Conservation (phyloP, 1,284 basidiomycete species). For the Rhodotorula sp. region DNA sequence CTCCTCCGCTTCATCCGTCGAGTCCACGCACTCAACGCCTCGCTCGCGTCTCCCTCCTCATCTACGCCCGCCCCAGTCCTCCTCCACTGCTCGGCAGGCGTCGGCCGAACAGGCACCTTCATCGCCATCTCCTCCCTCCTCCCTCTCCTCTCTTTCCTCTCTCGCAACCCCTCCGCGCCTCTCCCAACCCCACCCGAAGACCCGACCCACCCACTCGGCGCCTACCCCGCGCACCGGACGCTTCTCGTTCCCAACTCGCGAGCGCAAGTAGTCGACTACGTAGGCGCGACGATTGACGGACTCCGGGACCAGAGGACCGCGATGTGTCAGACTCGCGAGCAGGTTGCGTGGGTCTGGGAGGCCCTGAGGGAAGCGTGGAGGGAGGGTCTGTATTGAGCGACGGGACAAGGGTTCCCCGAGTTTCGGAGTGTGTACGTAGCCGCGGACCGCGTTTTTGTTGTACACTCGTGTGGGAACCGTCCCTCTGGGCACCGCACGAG, state of each 20-base stretch:
- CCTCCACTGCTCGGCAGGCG: slow-evolving; percentile 64
- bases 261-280: slow-evolving; percentile 54
- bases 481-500: too few relatives aligned
- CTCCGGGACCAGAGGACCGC: slow-evolving; percentile 72
- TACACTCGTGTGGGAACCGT: too few relatives aligned
- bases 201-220: slow-evolving; percentile 14
- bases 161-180: not conserved
- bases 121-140: slow-evolving; percentile 62
- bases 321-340: slow-evolving; percentile 74
- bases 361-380: slow-evolving; percentile 29
- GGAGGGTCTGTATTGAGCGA: not conserved
- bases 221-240: slow-evolving; percentile 2
- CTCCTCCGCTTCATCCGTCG: slow-evolving; percentile 32
- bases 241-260: not conserved
- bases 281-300: slow-evolving; percentile 69
- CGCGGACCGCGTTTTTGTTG: too few relatives aligned
- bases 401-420: too few relatives aligned
- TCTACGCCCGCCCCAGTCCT: slow-evolving; percentile 58
- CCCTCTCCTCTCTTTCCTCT: slow-evolving; percentile 34
- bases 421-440: too few relatives aligned
- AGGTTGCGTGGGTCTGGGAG: slow-evolving; percentile 66
- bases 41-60: not conserved
- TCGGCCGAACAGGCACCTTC: slow-evolving; percentile 53
- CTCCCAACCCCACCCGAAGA: not conserved
- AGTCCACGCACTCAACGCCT: slow-evolving; percentile 17